Conservation (phyloP, 2,329 filamentous ascomycete genomes). For the Ophiostoma piceae region DNA sequence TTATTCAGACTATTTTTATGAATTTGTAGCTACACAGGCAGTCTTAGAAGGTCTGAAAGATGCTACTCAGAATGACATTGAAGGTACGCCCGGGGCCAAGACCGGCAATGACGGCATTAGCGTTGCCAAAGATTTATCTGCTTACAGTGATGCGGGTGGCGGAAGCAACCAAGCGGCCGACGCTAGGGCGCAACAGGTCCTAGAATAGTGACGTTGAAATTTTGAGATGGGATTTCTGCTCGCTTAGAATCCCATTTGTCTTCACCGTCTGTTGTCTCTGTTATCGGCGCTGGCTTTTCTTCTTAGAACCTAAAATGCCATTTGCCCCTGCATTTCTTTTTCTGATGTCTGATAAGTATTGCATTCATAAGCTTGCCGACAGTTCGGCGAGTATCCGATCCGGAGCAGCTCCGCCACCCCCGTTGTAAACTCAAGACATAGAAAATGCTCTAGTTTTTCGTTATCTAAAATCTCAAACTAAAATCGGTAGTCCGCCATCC, state of each 20-base stretch:
- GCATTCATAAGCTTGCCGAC: background rate
- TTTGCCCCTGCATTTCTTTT: background rate
- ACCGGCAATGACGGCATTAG: conserved; percentile 1
- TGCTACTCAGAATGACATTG: background rate
- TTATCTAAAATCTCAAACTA: background rate
- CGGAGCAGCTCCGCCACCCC: background rate
- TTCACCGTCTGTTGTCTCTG: too few relatives aligned
- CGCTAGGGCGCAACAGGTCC: background rate
- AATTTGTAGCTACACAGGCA: background rate
- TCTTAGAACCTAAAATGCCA: too few relatives aligned
- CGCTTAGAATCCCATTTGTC: too few relatives aligned
- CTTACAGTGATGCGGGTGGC: background rate
- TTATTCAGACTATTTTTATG: too few relatives aligned
- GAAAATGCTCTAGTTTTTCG: background rate
- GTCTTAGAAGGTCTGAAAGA: background rate
- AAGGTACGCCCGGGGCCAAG: background rate
- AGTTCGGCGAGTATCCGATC: background rate
- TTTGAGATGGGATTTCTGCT: background rate
- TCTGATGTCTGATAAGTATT: background rate
- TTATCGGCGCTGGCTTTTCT: background rate
- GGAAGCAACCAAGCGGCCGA: background rate
- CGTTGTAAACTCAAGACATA: background rate
- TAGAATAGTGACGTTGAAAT: background rate
- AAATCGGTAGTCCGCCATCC: background rate
- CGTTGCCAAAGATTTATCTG: background rate